Base-by-base conservation (phyloP, 2,329 filamentous ascomycete species). In the Stachybotrys echinatus region DNA sequence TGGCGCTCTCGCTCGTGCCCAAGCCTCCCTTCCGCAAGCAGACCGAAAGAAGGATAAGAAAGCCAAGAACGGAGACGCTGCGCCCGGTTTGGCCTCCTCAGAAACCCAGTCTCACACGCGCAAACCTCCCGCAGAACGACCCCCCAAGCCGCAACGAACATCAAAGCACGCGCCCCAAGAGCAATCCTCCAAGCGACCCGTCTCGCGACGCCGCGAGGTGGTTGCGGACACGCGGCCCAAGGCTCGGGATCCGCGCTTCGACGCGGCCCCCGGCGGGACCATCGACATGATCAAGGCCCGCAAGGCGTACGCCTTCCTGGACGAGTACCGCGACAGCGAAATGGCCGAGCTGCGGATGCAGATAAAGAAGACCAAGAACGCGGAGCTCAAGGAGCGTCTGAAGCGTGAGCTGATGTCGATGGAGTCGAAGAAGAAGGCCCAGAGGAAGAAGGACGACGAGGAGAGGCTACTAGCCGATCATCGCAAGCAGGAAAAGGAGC, bases 161-260 rank as follows among this genome's bases (percentile, higher is more conserved):
- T 92, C 83, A 65, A 99, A 99, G 71, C 91, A 97, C 70, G 94
- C 94, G 0, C 94, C 94, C 0, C 83, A 84, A 42, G 85, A 94
- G 52, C 81, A 90, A 64, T 85, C 90, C 2, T 90, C 87, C 66
- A 95, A 92, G 70, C 82, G 83, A 45, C 87, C 88, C 47, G 94
- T 99, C 21, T 85, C 87, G 2, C 87, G 94, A 50, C 85, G 81
- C 61, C 88, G 92, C 47, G 84, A 85, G 50, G 85, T 94, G 18
- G 74, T 95, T 4, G 69, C 71, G 2, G 68, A 75, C 31, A 65
- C 65, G 6, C 70, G 76, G 14, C 76, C 79, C 50, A 89, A 88
- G 63, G 58, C 76, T 19, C 86, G 92, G 49, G 94, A 99, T 68
- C 94, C 94, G 18, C 87, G 94, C 47, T 99, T 99, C 72, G 89